phyloP scores from a whole-genome alignment of 805 yeast species.

The Kazachstania kunashirensis region DNA sequence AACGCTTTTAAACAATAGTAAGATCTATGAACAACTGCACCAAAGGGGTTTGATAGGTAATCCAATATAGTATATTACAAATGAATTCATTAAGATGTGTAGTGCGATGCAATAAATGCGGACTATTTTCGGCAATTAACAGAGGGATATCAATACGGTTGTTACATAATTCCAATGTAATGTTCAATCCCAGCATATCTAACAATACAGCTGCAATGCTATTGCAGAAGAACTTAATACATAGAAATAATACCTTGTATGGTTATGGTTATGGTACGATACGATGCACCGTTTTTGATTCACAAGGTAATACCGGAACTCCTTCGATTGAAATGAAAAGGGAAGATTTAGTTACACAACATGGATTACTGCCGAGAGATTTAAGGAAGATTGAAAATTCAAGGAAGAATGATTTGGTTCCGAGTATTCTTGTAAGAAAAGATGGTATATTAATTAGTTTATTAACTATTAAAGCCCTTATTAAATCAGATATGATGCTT shows the following conservation, averaged over 20 bases:
- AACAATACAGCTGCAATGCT: conserved; percentile 23
- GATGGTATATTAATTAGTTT: conserved; percentile 67
- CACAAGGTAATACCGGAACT: conserved; percentile 55
- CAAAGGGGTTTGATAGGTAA: too few species aligned
- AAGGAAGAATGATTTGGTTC: conserved; percentile 51
- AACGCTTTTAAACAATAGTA: too few species aligned
- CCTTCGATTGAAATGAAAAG: conserved; percentile 68
- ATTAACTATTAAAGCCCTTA: conserved; percentile 69
- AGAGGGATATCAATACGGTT: background rate
- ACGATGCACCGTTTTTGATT: conserved; percentile 75
- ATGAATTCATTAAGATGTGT: too few species aligned
- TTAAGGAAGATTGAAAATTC: conserved; percentile 79
- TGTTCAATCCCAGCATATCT: background rate
- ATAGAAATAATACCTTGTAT: conserved; percentile 28
- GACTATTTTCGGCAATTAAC: too few species aligned
- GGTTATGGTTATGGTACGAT: conserved; percentile 35
- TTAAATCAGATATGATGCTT: conserved; percentile 62
- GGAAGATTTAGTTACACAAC: conserved; percentile 58
- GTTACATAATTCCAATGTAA: background rate
- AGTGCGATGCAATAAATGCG: too few species aligned
- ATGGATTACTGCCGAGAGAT: conserved; percentile 81
- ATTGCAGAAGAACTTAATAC: conserved; percentile 32
- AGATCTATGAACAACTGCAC: too few species aligned
- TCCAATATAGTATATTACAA: too few species aligned
- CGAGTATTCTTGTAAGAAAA: conserved; percentile 67